Base-by-base conservation (phyloP, 2,329 filamentous ascomycete species). In the Xylariaceae sp. region DNA sequence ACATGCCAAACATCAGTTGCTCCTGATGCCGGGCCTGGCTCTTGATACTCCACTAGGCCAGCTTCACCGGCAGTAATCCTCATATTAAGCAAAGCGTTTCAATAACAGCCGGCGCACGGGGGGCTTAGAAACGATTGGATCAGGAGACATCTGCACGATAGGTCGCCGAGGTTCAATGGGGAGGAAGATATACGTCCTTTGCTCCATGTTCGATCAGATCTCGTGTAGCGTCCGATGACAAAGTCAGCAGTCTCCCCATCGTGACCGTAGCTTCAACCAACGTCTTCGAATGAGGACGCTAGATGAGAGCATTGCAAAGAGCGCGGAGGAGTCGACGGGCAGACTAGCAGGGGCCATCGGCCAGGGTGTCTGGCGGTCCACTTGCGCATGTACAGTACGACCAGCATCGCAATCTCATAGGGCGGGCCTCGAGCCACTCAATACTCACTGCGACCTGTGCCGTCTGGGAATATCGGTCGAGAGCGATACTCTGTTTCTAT, bases 341-440 rank as follows among this genome's bases (percentile, higher is more conserved):
- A 56, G 50, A 56, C 56, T 55, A 58, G 53, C 57, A 61, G 57
- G 56, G 56, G 52, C 21, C 25, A 3, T 45, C 48, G 52, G 47
- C 47, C 56, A 59, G 59, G 59, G 56, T 53, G 47, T 47, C 51
- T 42, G 40, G 46, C 45, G 50, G 22, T 53, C 56, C 55, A 58
- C 54, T 25, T 50, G 49, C 51, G 57, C 56, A 55, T 60, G 54
- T 58, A 52, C 50, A 43, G 54, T 51, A 55, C 54, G 56, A 55
- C 54, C 55, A 53, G 58, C 53, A 58, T 56, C 52, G 53, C 42
- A 16, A 53, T 60, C 49, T 62, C 58, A 62, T 62, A 63, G 59
- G 61, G 56, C 55, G 50, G 55, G 55, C 59, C 55, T 55, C 41
- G 55, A 54, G 46, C 55, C 60, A 61, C 57, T 57, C 48, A 53